A percentile compares a stretch with the other conserved stretches of the same genome.
Conservation (phyloP, 306 rosid genomes). For the Cucumis hystrix region DNA sequence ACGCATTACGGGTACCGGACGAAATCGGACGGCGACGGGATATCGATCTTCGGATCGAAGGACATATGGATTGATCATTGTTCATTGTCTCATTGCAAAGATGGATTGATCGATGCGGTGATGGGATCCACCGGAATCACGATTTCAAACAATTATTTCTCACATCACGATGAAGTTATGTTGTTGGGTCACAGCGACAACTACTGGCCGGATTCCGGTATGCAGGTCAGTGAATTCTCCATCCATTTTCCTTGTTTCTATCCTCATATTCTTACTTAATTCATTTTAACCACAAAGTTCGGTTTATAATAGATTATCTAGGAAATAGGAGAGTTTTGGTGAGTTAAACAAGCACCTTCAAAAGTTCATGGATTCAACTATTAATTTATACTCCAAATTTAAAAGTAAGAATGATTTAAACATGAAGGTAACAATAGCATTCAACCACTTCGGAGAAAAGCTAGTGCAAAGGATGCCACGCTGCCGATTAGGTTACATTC, state of each 20-base stretch:
- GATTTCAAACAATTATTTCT: constrained; percentile 64
- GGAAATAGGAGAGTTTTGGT: too few species aligned
- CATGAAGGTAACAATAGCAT: constrained; percentile 77
- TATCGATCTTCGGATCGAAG: constrained; percentile 53
- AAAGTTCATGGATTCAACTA: too few species aligned
- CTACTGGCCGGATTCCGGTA: constrained; percentile 50
- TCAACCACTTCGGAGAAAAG: constrained; percentile 70
- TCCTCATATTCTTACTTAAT: background rate
- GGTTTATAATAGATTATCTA: too few species aligned
- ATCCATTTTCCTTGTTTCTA: background rate
- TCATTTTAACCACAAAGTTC: too few species aligned
- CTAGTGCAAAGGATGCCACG: constrained; percentile 90
- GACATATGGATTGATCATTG: constrained; percentile 91
- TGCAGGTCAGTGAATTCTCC: constrained; percentile 23
- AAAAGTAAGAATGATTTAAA: too few species aligned
- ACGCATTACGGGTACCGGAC: constrained; percentile 54
- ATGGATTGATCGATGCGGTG: constrained; percentile 67
- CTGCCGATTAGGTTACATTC: constrained; percentile 71
- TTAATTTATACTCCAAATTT: too few species aligned
- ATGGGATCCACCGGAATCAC: constrained; percentile 92
- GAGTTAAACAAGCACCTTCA: too few species aligned
- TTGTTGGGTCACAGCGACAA: constrained; percentile 69
- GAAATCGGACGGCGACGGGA: constrained; percentile 77
- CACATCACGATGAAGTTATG: constrained; percentile 87
- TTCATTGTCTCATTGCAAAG: constrained; percentile 67